Evolutionary conservation across 805 yeast genomes (phyloP).

Genomic region (Nematodospora valgi): DNA sequence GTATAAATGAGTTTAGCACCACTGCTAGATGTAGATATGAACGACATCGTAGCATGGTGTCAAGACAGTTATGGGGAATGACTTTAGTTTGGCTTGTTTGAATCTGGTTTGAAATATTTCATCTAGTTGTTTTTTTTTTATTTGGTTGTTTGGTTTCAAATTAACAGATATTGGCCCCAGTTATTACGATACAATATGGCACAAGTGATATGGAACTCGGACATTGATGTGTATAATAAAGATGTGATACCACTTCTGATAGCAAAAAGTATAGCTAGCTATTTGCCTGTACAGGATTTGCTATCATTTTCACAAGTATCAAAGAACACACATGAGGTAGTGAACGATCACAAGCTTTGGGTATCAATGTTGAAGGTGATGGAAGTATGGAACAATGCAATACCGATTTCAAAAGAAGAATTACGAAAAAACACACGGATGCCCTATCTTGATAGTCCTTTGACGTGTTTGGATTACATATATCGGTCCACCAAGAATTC

Average conservation of each 20-base stretch:
- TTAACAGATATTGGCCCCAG: too few species aligned
- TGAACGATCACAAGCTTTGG: conserved; percentile 40
- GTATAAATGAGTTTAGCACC: neutral
- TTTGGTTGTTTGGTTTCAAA: neutral
- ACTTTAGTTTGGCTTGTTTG: too few species aligned
- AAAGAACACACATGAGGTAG: conserved; percentile 34
- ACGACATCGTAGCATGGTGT: conserved; percentile 1
- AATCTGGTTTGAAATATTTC: too few species aligned
- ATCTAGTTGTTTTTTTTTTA: too few species aligned
- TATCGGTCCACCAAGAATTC: conserved; percentile 29
- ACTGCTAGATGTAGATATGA: neutral
- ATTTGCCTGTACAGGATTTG: conserved; percentile 37
- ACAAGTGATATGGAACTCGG: conserved; percentile 44
- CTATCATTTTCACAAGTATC: conserved; percentile 36
- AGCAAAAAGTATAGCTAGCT: conserved; percentile 30
- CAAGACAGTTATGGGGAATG: too few species aligned
- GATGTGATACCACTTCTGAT: conserved; percentile 36
- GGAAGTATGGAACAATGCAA: conserved; percentile 35
- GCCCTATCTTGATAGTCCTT: conserved; percentile 20
- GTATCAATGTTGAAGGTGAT: conserved; percentile 28
- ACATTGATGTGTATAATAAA: conserved; percentile 42
- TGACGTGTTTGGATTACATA: conserved; percentile 31
- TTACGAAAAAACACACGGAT: conserved; percentile 2
- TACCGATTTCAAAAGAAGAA: conserved; percentile 6
- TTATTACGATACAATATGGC: too few species aligned